Evolutionary conservation across 805 yeast genomes (phyloP), one percentile per base, ranked within the genome.

Genomic region (Lipomyces orientalis): DNA sequence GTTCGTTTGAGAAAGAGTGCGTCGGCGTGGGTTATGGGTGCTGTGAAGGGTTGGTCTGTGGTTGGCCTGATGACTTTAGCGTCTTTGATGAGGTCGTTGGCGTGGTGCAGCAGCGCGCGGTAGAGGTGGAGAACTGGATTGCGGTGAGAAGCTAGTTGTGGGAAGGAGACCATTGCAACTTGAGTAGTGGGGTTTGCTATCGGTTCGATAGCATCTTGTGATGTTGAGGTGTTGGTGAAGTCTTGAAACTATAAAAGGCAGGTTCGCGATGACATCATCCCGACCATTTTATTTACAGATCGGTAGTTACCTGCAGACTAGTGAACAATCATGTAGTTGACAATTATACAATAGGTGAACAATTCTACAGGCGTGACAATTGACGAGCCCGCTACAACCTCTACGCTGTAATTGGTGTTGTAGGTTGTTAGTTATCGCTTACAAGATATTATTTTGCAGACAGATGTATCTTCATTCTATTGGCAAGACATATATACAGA

Each of bases 31-130:
- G 43, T 63, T 51, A 54, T 14, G 8, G 29, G 62, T 12, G 25
- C 43, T 7, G 16, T 31, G 8, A 4, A 54, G 22, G 33, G 10
- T 4, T 25, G n/a, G 60, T 16, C 34, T 43, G 33, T 33, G 19
- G 19, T 56, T 19, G 22, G 25, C 16, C 51, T 14, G 29, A 52
- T 43, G 49, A 43, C 9, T 12, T 43, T 43, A 0, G 49, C 16
- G 49, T 43, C n/a, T 6, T 43, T 43, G 49, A n/a, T 10, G n/a
- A 52, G 55, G 55, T 12, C 55, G 34, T 52, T 52, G 4, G 49
- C 49, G 52, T 65, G 68, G 35, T 60, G 54, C 12, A 65, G 60
- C 7, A 65, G 60, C 8, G 65, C 63, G 16, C 69, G 62, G 43
- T 65, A 65, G 37, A 65, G 69, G 6, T 58, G 35, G 10, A 62